Conservation (phyloP, 768 basidiomycete species). For the Lentinula boryana region DNA sequence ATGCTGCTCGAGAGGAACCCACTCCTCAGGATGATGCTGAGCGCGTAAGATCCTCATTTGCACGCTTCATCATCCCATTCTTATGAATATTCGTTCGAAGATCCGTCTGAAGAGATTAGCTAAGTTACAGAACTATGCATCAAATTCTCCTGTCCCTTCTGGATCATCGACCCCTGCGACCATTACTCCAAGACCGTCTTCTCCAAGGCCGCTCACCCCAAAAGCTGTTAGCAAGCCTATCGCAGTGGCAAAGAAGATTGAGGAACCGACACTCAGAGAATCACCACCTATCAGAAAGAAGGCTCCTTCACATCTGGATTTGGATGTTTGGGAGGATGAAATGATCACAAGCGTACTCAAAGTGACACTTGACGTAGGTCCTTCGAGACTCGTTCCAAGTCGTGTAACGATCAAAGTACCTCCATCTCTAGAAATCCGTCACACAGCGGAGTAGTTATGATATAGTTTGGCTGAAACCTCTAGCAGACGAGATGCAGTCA, state of each 20-base stretch:
- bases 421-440: constrained; percentile 38
- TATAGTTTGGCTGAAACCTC: constrained; percentile 76
- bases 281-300: constrained; percentile 27
- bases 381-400: background rate
- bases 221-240: background rate
- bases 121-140: constrained; percentile 55
- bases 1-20: constrained; percentile 19
- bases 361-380: constrained; percentile 73
- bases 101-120: constrained; percentile 91
- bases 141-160: constrained; percentile 29
- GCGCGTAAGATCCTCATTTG: constrained; percentile 40
- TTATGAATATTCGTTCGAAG: constrained; percentile 30
- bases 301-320: constrained; percentile 43
- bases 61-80: background rate
- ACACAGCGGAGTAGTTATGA: constrained; percentile 61
- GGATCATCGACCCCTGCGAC: constrained; percentile 26
- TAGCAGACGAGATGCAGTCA: constrained; percentile 60
- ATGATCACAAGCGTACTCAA: constrained; percentile 63
- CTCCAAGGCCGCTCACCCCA: constrained; percentile 16
- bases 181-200: constrained; percentile 23
- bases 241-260: constrained; percentile 19
- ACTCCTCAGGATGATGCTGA: constrained; percentile 77
- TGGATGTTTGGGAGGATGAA: constrained; percentile 68
- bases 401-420: background rate
- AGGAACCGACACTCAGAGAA: constrained; percentile 24